Base-by-base conservation (phyloP, 2,329 filamentous ascomycete genomes). In the Talaromyces sp. region DNA sequence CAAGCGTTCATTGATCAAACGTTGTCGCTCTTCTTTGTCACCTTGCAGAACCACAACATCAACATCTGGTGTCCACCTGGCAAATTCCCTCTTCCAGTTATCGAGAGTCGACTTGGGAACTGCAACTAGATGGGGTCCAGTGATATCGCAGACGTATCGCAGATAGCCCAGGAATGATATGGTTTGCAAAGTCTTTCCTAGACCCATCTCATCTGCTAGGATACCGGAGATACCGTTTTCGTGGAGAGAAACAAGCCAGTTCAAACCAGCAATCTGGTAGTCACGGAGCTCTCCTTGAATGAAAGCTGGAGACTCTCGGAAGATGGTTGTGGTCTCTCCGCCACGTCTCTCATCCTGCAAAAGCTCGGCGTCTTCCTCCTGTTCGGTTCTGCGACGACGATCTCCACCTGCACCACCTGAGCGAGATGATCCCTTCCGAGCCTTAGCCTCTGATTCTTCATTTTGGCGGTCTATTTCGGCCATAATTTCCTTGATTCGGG, bases 151-250 rank as follows among this genome's bases (percentile, higher is more conserved):
- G 55, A 97, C 85, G 74, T 96, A 94, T 66, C 94, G 87, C 39
- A 99, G 80, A 69, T 99, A 99, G 3, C 94, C 94, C 30, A 99
- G 77, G 75, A 99, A 99, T 1, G 94, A 89, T 55, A 99, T 99
- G 0, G 94, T 99, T 75, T 99, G 94, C 24, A 99, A 76, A 0
- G 94, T 99, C 80, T 99, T 99, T 66, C 94, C 94, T 17, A 99
- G 81, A 74, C 94, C 94, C 94, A 99, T 99, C 77, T 99, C 94
- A 69, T 99, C 94, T 56, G 94, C 94, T 45, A 99, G 80, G 58
- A 99, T 99, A 63, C 94, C 94, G 17, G 93, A 97, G 62, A 99
- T 99, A 78, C 94, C 94, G 67, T 99, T 99, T 74, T 99, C 94
- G 67, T 99, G 94, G 5, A 99, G 82, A 11, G 92, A 97, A 63